Evolutionary conservation across 345 rosid species (phyloP).

Genomic region (Dipteronia sinensis): DNA sequence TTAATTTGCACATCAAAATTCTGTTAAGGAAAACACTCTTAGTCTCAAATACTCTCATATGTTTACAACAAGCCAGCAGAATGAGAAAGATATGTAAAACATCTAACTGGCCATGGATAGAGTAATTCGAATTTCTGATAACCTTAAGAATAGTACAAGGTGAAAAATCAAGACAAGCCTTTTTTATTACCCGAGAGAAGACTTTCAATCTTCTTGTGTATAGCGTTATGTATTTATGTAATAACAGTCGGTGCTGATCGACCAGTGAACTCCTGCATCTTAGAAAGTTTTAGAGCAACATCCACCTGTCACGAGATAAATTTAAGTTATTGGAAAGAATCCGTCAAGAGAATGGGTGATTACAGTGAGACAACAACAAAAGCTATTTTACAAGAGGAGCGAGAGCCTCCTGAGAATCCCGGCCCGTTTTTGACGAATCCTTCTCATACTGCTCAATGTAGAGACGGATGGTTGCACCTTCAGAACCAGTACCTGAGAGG

Average conservation of each 20-base stretch:
- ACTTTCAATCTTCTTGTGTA: neutral
- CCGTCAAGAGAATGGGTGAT: neutral
- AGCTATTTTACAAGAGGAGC: conserved; percentile 74
- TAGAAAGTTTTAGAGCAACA: conserved; percentile 87
- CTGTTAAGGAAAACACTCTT: neutral
- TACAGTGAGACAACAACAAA: neutral
- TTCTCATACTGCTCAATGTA: conserved; percentile 98
- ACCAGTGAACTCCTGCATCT: conserved; percentile 91
- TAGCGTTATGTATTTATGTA: conserved; percentile 42
- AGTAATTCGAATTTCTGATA: neutral
- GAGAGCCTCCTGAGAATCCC: conserved; percentile 89
- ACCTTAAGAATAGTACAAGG: neutral
- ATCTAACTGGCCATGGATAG: neutral
- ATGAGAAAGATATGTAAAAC: neutral
- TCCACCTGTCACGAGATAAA: conserved; percentile 61
- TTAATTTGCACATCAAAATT: conserved; percentile 16
- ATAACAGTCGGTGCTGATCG: conserved; percentile 96
- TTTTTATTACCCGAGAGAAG: neutral
- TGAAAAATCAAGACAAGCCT: neutral
- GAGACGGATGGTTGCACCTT: conserved; percentile 96
- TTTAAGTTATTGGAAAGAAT: conserved; percentile 14
- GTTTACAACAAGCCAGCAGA: neutral
- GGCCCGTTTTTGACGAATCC: conserved; percentile 83
- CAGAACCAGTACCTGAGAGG: conserved; percentile 98
- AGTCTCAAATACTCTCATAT: neutral